These are phyloP conservation scores for Teratosphaeria destructans DNA, from an alignment of 2,329 filamentous ascomycete genomes.

Conservation along the genomic window DNA sequence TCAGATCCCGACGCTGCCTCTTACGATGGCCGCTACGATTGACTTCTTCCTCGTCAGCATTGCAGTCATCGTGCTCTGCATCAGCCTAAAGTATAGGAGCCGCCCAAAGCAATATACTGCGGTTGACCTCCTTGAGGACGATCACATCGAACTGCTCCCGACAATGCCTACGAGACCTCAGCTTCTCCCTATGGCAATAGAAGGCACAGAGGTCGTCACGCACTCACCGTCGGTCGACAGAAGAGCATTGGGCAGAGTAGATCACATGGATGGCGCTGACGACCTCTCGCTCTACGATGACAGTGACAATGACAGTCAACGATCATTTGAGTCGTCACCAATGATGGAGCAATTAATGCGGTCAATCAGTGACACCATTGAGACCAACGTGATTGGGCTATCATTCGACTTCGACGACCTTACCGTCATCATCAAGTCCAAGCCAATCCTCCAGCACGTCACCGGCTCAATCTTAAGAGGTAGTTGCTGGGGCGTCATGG, in stretches of 20 bases:
- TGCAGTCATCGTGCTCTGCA: slow-evolving; percentile 24
- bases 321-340: slow-evolving; percentile 18
- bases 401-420: slow-evolving; percentile 45
- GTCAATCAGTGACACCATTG: slow-evolving; percentile 43
- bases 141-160: slow-evolving; percentile 20
- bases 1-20: slow-evolving; percentile 36
- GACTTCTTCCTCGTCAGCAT: slow-evolving; percentile 34
- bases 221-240: slow-evolving; percentile 7
- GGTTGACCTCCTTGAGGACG: slow-evolving; percentile 9
- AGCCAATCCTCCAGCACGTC: slow-evolving; percentile 42
- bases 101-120: slow-evolving; percentile 17
- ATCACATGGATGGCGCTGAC: slow-evolving; percentile 18
- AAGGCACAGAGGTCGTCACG: background rate
- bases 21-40: slow-evolving; percentile 33
- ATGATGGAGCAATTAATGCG: slow-evolving; percentile 42
- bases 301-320: slow-evolving; percentile 13
- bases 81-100: slow-evolving; percentile 29
- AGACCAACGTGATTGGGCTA: slow-evolving; percentile 42
- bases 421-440: slow-evolving; percentile 16
- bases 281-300: slow-evolving; percentile 22
- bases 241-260: slow-evolving; percentile 15
- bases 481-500: slow-evolving; percentile 50
- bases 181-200: slow-evolving; percentile 3
- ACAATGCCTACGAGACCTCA: slow-evolving; percentile 27
- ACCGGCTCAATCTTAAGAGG: slow-evolving; percentile 46